Base-by-base conservation (phyloP, 495 filamentous ascomycete species). In the Schizothecium vesticola region DNA sequence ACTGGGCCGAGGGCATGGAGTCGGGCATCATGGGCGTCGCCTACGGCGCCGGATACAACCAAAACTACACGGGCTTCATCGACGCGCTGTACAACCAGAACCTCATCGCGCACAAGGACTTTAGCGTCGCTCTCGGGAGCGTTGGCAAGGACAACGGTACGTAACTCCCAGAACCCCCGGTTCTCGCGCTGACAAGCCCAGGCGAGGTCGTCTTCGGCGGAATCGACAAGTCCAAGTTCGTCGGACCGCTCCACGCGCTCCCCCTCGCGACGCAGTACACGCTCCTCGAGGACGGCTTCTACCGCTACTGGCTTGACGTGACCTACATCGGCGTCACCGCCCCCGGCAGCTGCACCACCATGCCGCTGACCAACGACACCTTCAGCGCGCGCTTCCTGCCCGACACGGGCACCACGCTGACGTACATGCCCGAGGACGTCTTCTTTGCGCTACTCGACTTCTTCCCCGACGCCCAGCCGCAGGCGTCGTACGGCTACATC, bases 131-230 rank as follows among this genome's bases (percentile, higher is more conserved):
- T 56, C 79, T 88, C 1, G 80, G 87, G 36, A 74, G 75, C 33
- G 66, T 79, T 7, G 65, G 69, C 24, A 70, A 73, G 22, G 65
- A 65, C 7, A 5, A 43, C 25, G 64, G 70, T 70, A 56, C 3
- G 69, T 26, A 0, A 23, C 26, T 26, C 26, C 21, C 26, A 16
- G 4, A 31, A 60, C 68, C 7, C 10, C 11, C 11, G 8, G 12
- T 12, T 16, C 7, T 3, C n/a, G 6, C 22, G 24, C 22, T 65
- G 13, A 65, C 63, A 22, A 0, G 3, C 16, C 8, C 87, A 24
- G 94, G 94, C 23, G 87, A 88, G 31, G 88, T 97, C 59, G 80
- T 97, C 19, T 97, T 97, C 73, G 94, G 94, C 29, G 94, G 93
- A 23, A 85, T 97, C 16, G 90, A 97, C 73, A 90, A 86, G 0